Evolutionary conservation across 2,329 filamentous ascomycete genomes (phyloP).

Genomic region (Diaporthe sp.): DNA sequence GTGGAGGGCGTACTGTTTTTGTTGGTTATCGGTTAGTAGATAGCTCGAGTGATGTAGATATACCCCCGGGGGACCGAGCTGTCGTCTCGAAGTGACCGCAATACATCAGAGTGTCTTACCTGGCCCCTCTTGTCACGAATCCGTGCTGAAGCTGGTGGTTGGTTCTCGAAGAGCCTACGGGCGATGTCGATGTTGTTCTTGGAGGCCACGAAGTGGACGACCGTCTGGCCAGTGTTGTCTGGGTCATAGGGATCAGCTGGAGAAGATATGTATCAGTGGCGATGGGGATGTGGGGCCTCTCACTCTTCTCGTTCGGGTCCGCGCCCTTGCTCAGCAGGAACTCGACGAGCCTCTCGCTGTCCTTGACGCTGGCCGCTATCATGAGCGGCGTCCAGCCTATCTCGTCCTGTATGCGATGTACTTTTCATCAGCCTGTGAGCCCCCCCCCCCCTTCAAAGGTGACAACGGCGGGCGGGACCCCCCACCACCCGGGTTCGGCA

Average conservation of each 20-base stretch:
- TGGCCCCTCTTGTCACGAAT: conserved; percentile 87
- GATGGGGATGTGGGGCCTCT: conserved; percentile 43
- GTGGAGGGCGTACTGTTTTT: conserved; percentile 81
- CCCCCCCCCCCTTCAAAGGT: too few species aligned
- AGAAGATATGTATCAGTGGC: neutral
- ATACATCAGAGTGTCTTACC: neutral
- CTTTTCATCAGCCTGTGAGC: conserved; percentile 16
- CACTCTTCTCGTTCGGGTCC: conserved; percentile 81
- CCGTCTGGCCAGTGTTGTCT: conserved; percentile 83
- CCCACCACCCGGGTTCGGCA: neutral
- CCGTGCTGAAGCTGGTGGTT: conserved; percentile 79
- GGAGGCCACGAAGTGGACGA: conserved; percentile 90
- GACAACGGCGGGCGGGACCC: neutral
- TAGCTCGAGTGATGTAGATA: neutral
- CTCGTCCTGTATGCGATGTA: conserved; percentile 68
- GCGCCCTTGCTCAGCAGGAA: conserved; percentile 78
- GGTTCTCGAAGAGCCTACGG: conserved; percentile 79
- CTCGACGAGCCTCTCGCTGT: conserved; percentile 77
- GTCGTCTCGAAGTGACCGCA: neutral
- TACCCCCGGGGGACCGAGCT: neutral
- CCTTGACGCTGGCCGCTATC: conserved; percentile 83
- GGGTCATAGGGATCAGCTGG: conserved; percentile 41
- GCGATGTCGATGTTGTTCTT: conserved; percentile 90
- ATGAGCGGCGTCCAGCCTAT: conserved; percentile 88
- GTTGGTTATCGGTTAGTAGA: neutral